Evolutionary conservation across 1,139 yeast genomes (phyloP).

Genomic region (Taphrina pruni): DNA sequence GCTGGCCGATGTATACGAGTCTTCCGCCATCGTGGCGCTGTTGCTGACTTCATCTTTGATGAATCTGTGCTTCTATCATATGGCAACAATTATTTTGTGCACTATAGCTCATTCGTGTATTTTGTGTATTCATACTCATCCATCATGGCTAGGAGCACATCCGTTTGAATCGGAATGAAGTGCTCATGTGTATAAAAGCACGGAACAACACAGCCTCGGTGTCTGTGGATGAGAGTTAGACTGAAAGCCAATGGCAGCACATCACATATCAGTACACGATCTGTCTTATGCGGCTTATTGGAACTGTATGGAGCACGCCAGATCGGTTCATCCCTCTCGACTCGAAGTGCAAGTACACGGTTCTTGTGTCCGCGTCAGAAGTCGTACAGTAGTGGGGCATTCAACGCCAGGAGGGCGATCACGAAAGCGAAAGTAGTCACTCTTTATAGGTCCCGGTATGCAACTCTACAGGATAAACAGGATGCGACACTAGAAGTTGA

Average conservation of each 20-base stretch:
- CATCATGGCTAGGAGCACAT: not conserved
- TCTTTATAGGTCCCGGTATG: not conserved
- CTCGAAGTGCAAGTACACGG: not conserved
- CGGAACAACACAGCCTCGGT: not conserved
- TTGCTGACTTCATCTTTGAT: conserved; percentile 12
- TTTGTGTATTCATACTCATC: not conserved
- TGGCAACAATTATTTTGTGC: too few relatives aligned
- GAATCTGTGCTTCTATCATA: not conserved
- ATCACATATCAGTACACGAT: conserved; percentile 4
- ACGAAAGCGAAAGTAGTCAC: not conserved
- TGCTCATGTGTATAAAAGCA: not conserved
- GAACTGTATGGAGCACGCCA: not conserved
- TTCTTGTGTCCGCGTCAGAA: conserved; percentile 5
- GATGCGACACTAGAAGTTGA: not conserved
- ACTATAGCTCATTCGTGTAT: too few relatives aligned
- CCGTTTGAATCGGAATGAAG: not conserved
- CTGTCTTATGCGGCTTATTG: not conserved
- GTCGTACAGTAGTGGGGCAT: not conserved
- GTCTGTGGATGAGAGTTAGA: conserved; percentile 1
- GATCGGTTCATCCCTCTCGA: not conserved
- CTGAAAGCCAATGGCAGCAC: conserved; percentile 1
- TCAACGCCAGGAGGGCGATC: not conserved
- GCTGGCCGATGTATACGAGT: not conserved
- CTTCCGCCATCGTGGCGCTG: not conserved
- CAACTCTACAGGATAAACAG: not conserved